Percentiles rank a stretch among this genome's conserved stretches.
Evolutionary conservation across 2,329 filamentous ascomycete genomes (phyloP).

Genomic region (Diaporthe humulicola): DNA sequence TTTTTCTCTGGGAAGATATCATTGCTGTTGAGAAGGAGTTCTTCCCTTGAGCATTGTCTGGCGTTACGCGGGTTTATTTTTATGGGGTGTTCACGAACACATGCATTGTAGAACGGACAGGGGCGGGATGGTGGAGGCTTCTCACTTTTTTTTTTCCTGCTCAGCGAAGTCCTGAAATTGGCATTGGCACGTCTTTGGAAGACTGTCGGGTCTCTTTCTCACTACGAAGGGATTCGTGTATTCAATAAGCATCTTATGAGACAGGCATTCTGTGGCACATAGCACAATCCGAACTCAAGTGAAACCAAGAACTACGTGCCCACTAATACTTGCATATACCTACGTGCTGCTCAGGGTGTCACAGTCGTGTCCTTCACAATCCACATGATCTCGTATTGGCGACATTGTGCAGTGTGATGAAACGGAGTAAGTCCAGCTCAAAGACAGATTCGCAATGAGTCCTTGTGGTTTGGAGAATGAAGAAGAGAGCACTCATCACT

Average conservation of each 20-base stretch:
- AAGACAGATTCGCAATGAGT: neutral
- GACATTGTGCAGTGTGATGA: neutral
- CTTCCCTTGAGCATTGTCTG: conserved; percentile 33
- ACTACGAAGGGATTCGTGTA: conserved; percentile 7
- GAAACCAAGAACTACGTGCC: neutral
- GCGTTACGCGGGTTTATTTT: conserved; percentile 29
- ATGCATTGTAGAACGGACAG: conserved; percentile 27
- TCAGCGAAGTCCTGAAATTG: conserved; percentile 1
- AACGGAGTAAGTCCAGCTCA: neutral
- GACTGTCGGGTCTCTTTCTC: neutral
- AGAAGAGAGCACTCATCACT: neutral
- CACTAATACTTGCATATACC: neutral
- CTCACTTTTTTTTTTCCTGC: neutral
- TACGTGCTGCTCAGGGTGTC: neutral
- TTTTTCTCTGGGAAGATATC: conserved; percentile 28
- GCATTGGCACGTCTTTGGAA: conserved; percentile 7
- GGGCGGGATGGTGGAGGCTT: neutral
- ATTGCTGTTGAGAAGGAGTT: conserved; percentile 32
- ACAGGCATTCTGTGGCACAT: neutral
- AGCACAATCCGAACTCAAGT: conserved; percentile 12
- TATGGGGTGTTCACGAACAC: conserved; percentile 15
- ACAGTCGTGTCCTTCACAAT: neutral
- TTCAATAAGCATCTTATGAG: neutral
- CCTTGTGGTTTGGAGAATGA: neutral
- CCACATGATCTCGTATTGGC: neutral